These are phyloP conservation scores for Setomelanomma holmii DNA, from an alignment of 2,329 filamentous ascomycete species.

Conservation along the genomic window DNA sequence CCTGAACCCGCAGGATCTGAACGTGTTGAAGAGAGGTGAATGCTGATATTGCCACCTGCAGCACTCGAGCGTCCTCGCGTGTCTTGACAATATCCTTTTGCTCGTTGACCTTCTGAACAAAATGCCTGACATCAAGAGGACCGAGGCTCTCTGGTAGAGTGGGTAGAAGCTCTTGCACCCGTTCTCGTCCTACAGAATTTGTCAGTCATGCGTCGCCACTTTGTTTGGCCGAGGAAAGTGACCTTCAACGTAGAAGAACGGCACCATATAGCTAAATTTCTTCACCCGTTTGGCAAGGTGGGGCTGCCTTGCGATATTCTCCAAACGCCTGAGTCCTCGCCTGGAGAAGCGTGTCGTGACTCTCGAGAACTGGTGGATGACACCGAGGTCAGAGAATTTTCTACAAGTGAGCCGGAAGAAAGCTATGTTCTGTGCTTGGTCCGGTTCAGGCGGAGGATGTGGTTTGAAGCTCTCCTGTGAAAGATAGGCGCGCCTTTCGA, in stretches of 20 bases:
- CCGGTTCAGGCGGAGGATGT: conserved; percentile 50
- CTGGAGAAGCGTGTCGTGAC: conserved; percentile 60
- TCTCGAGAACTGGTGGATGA: conserved; percentile 59
- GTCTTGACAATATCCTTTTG: conserved; percentile 60
- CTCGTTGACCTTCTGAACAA: conserved; percentile 56
- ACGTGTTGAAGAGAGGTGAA: conserved; percentile 70
- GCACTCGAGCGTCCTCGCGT: conserved; percentile 59
- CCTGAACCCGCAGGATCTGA: conserved; percentile 68
- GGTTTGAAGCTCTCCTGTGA: conserved; percentile 61
- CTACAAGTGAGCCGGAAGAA: conserved; percentile 53
- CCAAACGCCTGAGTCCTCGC: conserved; percentile 58
- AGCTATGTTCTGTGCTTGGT: conserved; percentile 54
- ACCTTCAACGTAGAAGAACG: conserved; percentile 64
- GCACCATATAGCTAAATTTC: conserved; percentile 67
- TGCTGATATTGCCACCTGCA: conserved; percentile 63
- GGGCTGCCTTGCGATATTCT: conserved; percentile 57
- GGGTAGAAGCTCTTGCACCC: conserved; percentile 49
- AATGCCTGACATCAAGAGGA: conserved; percentile 49
- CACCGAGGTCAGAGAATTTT: conserved; percentile 54
- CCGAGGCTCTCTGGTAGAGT: conserved; percentile 46
- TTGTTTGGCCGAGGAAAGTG: background rate
- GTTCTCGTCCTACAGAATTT: conserved; percentile 45
- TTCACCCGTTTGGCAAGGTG: conserved; percentile 63
- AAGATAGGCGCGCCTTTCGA: conserved; percentile 59
- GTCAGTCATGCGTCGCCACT: conserved; percentile 30